Conservation (phyloP, 225 moss, liverwort and hornwort species). For the Physcomitrium patens region DNA sequence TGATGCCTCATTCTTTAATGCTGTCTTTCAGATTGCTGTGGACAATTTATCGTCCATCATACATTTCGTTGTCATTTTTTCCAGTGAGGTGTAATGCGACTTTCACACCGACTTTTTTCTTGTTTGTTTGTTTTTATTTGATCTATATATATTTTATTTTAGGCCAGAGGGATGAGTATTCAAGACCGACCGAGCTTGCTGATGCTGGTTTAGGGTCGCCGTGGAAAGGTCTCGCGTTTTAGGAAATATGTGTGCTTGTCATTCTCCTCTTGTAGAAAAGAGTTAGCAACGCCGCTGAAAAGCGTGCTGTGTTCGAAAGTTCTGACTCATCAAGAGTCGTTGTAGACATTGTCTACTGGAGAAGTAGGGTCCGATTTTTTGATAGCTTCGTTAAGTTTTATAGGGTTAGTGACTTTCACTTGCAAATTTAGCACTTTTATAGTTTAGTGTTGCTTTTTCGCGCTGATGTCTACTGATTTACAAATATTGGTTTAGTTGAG, state of each 20-base stretch:
- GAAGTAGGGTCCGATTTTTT: conserved; percentile 2
- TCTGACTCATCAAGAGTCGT: neutral
- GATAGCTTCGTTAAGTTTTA: conserved; percentile 17
- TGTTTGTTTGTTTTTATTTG: neutral
- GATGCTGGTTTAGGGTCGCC: conserved; percentile 23
- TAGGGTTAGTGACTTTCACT: conserved; percentile 9
- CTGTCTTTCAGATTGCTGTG: neutral
- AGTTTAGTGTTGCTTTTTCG: neutral
- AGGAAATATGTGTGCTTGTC: conserved; percentile 2
- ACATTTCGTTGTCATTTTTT: neutral
- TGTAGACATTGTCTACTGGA: neutral
- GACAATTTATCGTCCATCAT: neutral
- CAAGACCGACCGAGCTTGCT: neutral
- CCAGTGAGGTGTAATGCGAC: neutral
- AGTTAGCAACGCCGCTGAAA: conserved; percentile 1
- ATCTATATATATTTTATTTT: neutral
- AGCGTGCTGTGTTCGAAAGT: neutral
- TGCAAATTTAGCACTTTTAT: neutral
- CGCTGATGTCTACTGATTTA: neutral
- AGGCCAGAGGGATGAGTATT: neutral
- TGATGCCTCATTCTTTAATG: neutral
- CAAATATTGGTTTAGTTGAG: neutral
- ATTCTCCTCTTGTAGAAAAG: neutral
- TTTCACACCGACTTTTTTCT: no score
- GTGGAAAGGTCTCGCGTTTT: neutral